Evolutionary conservation across 2,329 filamentous ascomycete genomes (phyloP), one percentile per base, ranked within the genome.

Genomic region (Paraphaeosphaeria sporulosa): DNA sequence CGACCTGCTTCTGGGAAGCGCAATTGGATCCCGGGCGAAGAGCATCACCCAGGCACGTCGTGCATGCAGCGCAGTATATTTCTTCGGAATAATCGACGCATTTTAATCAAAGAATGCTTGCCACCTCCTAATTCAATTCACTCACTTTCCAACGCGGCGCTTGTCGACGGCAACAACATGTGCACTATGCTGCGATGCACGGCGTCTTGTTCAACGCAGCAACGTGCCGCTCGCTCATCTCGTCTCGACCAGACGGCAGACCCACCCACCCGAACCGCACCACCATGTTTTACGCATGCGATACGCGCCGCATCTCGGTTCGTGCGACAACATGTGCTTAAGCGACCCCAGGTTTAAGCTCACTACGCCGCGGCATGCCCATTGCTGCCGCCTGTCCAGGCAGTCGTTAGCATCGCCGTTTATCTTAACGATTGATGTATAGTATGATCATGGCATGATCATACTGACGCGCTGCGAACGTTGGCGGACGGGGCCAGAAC

Each of bases 281-380:
- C n/a, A n/a, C n/a, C n/a, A n/a, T n/a, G n/a, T n/a, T n/a, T n/a
- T n/a, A n/a, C n/a, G n/a, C n/a, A n/a, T n/a, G n/a, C n/a, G n/a
- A n/a, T n/a, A n/a, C n/a, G n/a, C n/a, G n/a, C n/a, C 50, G 36
- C 36, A 43, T 53, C 50, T 53, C 36, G 50, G 36, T 30, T 30
- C 21, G 36, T 43, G 36, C 36, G 36, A 30, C 50, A 21, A 10
- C 9, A 21, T n/a, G 8, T 21, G 25, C 25, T 27, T 27, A 27
- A 27, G 6, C 25, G 25, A 27, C 25, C 25, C 25, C 25, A 27
- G 25, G 6, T 3, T 52, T 52, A 36, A 52, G 32, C n/a, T 23
- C 21, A 42, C 49, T 8, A 40, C 42, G 49, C 49, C 42, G 40
- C n/a, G n/a, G 34, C n/a, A 25, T 2, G 21, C 21, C 12, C 25